Evolutionary conservation across 2,329 filamentous ascomycete species (phyloP), one percentile per base, ranked within the genome.

Genomic region (Macrophomina phaseolina): DNA sequence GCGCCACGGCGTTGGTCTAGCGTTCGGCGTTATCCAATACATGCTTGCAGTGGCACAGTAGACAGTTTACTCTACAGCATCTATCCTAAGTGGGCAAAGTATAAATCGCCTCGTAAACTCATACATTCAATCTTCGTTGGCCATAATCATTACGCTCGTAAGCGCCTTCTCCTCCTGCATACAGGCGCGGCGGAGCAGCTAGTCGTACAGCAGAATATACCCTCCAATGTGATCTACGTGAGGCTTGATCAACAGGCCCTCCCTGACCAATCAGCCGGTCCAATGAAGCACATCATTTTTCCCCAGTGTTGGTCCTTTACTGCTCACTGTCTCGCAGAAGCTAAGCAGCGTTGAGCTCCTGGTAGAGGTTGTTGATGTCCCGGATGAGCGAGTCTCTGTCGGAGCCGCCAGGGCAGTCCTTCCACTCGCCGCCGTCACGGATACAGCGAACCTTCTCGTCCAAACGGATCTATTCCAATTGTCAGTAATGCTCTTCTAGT

Each of bases 391-490:
- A 90, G 71, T 90, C 87, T 62, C 92, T 87, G 70, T 82, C 82
- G 66, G 88, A 73, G 58, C 92, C 90, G 73, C 83, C 84, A 4
- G 89, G 87, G 76, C 94, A 97, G 70, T 95, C 86, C 67, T 82
- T 90, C 93, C 94, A 98, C 73, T 90, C 76, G 12, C 90, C 90
- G 30, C 81, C 87, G 76, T 98, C 94, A 61, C 90, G 86, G 70
- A 98, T 86, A 80, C 95, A 99, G 82, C 95, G 92, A 65, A 91
- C 83, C 77, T 94, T 83, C 66, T 92, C 85, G 75, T 96, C 85
- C 58, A 99, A 81, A 60, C 94, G 74, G 8, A 85, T 56, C 63
- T 65, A 30, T 48, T 11, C 12, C 52, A 11, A 12, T n/a, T 71
- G 52, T 70, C 38, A 60, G 42, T 7, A 14, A 9, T 1, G 14